Conservation (phyloP, 2,329 filamentous ascomycete species). For the Colletotrichum aenigma region DNA sequence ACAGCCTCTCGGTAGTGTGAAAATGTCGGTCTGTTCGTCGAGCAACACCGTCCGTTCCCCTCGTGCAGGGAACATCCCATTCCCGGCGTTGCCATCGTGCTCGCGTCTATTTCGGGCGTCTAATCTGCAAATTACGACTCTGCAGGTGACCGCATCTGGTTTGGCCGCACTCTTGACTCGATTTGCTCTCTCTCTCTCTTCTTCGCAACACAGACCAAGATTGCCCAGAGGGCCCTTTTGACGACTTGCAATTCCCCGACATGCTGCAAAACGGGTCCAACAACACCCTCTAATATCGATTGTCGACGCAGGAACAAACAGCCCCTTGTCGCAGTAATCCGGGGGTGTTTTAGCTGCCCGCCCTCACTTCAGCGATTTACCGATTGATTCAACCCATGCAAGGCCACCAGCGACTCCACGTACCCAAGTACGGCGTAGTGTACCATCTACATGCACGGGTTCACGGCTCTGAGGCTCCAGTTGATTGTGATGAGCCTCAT, state of each 20-base stretch:
- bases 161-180: not conserved
- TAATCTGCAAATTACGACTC: slow-evolving; percentile 8
- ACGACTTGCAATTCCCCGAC: not conserved
- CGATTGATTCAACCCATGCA: not conserved
- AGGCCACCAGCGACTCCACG: not conserved
- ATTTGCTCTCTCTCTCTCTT: not conserved
- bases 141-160: not conserved
- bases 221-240: not conserved
- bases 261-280: not conserved
- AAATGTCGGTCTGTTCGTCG: slow-evolving; percentile 9
- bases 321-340: not conserved
- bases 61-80: slow-evolving; percentile 8
- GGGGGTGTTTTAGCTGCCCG: slow-evolving; percentile 9
- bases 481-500: slow-evolving; percentile 2
- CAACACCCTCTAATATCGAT: slow-evolving; percentile 17
- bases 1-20: not conserved
- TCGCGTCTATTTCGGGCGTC: slow-evolving; percentile 12
- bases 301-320: not conserved
- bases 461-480: not conserved
- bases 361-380: not conserved
- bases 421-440: not conserved
- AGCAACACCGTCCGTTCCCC: not conserved
- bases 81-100: not conserved
- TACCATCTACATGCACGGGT: not conserved
- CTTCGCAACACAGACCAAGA: not conserved